These are phyloP conservation scores for Cubamyces sp. DNA, from an alignment of 768 basidiomycete genomes.

Conservation along the genomic window DNA sequence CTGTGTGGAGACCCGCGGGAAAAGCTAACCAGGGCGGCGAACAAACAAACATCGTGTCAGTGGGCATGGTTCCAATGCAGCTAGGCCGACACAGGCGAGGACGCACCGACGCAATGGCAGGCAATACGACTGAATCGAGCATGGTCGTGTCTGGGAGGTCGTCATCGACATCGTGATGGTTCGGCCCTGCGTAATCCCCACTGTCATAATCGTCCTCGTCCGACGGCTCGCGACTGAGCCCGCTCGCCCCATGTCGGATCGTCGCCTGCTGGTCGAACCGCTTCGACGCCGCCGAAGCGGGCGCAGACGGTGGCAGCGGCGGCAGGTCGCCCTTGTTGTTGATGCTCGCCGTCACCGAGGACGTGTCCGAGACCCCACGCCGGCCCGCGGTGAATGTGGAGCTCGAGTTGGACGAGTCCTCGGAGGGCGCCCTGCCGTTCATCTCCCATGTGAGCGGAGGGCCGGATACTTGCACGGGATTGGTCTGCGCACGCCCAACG, in stretches of 20 bases:
- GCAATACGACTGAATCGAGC: constrained; percentile 93
- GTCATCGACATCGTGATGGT: constrained; percentile 41
- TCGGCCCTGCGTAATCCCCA: constrained; percentile 57
- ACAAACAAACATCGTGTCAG: not conserved
- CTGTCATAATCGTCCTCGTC: constrained; percentile 56
- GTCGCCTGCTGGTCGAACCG: constrained; percentile 66
- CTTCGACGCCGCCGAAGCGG: constrained; percentile 34
- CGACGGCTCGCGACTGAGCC: constrained; percentile 49
- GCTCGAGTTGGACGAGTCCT: constrained; percentile 44
- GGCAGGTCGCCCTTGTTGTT: constrained; percentile 64
- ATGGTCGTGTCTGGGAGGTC: constrained; percentile 82
- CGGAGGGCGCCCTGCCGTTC: constrained; percentile 52
- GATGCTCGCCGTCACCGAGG: constrained; percentile 43
- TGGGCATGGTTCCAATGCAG: not conserved
- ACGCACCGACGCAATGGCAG: constrained; percentile 93
- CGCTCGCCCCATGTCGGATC: constrained; percentile 42
- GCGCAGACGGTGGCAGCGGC: constrained; percentile 47
- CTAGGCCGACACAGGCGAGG: not conserved
- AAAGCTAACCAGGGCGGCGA: constrained; percentile 57
- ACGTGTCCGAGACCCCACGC: constrained; percentile 35
- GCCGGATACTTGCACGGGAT: constrained; percentile 61
- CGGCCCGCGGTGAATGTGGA: constrained; percentile 34
- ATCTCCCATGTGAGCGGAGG: constrained; percentile 83
- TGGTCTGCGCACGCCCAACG: constrained; percentile 62
- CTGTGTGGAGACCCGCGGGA: constrained; percentile 90